Base-by-base conservation (phyloP, 352 stramenopile genomes). In the Globisporangium lucens region DNA sequence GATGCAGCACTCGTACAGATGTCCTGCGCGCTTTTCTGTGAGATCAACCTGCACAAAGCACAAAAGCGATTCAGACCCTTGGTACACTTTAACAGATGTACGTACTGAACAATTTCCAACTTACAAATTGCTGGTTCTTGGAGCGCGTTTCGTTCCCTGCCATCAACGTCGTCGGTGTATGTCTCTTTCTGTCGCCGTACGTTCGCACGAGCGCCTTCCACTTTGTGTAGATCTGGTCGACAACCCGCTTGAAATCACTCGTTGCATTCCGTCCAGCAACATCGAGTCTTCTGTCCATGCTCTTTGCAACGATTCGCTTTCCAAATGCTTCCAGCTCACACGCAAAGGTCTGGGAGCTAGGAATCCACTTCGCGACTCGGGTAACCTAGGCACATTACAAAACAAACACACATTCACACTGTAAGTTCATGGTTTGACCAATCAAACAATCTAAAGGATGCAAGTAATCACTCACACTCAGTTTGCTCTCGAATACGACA, bases 141-240 rank as follows among this genome's bases (percentile, higher is more conserved):
- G 74, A 71, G 53, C 83, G 75, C 8, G 82, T 87, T 65, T 93
- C 86, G 33, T 93, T 89, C 8, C 68, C 83, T 10, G 86, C 86
- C 75, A 89, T 92, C 47, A 94, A 58, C 17, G 74, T 81, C 36
- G 73, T 87, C 33, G 83, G 68, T 56, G 77, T 75, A 66, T 80
- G 64, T 59, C 68, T 59, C 68, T 79, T 60, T 47, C 84, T 70
- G 3, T 84, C 60, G 24, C 71, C 78, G 49, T 90, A 94, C 2
- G 73, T 87, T 0, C 62, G 52, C 33, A 85, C 64, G 3, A 93
- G 58, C 15, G 67, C 41, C 24, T 76, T 71, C 86, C 86, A 94
- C 20, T 82, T 78, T 13, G 68, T 15, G 22, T 80, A 74, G 3
- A 91, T 82, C 10, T 63, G 61, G 63, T 82, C 69, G 20, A 91